Base-by-base conservation (phyloP, 495 filamentous ascomycete genomes). In the Xylaria telfairii region DNA sequence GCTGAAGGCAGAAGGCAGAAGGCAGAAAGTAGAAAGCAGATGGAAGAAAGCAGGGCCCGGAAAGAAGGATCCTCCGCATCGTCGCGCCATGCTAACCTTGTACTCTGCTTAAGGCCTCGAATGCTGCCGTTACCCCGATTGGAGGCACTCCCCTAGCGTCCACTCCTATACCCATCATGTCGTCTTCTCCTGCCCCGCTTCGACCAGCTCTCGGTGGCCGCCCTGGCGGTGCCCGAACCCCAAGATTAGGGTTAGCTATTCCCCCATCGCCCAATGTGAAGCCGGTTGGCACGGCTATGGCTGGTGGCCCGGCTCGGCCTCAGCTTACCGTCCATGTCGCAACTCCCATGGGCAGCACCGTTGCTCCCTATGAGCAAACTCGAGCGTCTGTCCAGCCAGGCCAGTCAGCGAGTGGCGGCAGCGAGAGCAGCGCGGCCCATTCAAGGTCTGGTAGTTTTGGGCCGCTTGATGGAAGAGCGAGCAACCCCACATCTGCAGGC, bases 221-320 rank as follows among this genome's bases (percentile, higher is more conserved):
- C 79, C 87, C 87, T 66, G 82, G 86, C 73, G 89, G 87, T 67
- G 81, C 86, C 30, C 86, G 92, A 77, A 84, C 90, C 51, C 94
- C 94, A 26, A 90, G 93, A 74, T 85, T 97, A 60, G 94, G 93
- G 39, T 87, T 97, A 60, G 92, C 93, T 26, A 97, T 97, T 41
- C 94, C 94, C 39, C 91, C 91, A 2, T 95, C 93, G 30, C 91
- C 93, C 56, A 94, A 87, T 82, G 89, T 83, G 67, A 91, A 93
- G 80, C 92, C 93, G 4, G 87, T 92, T 32, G 81, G 81, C 47
- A 83, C 82, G 71, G 78, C 77, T 73, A 71, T 81, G 10, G 75
- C 71, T 51, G 77, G 77, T 44, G 72, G 73, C 63, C 76, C 72
- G 65, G 71, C 68, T 72, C 81, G 72, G 51, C 79, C 61, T 77